Conservation (phyloP, 352 stramenopile species). For the Nothophytophthora sp. region DNA sequence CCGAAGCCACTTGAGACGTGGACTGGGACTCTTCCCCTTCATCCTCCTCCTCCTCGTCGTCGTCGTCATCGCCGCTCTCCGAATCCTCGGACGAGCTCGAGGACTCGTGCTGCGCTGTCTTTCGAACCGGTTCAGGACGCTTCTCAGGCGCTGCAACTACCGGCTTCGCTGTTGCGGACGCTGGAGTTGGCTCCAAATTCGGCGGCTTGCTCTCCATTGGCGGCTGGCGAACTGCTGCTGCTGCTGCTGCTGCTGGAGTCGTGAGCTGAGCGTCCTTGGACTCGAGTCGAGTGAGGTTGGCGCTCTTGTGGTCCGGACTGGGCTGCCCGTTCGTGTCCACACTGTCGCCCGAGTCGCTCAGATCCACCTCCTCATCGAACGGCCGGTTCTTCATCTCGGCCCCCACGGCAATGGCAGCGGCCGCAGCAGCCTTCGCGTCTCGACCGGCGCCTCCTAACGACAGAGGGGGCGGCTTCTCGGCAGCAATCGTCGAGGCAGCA, state of each 20-base stretch:
- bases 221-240: conserved; percentile 10
- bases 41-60: conserved; percentile 65
- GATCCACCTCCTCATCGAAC: conserved; percentile 86
- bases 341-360: conserved; percentile 86
- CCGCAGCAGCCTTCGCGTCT: conserved; percentile 5
- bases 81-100: conserved; percentile 74
- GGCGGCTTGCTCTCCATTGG: conserved; percentile 16
- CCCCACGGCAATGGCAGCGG: conserved; percentile 4
- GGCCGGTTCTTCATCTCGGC: conserved; percentile 82
- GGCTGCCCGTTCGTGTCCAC: conserved; percentile 80
- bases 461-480: conserved; percentile 13
- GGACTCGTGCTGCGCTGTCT: conserved; percentile 50
- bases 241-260: conserved; percentile 1
- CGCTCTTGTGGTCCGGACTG: conserved; percentile 49
- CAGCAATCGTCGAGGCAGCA: neutral
- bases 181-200: conserved; percentile 1
- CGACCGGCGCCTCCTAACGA: neutral
- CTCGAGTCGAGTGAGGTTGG: conserved; percentile 18
- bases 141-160: conserved; percentile 23
- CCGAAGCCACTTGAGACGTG: conserved; percentile 12
- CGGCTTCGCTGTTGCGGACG: conserved; percentile 23
- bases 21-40: conserved; percentile 43
- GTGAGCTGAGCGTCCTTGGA: conserved; percentile 14
- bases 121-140: conserved; percentile 44
- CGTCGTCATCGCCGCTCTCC: conserved; percentile 65